phyloP scores from a whole-genome alignment of 352 stramenopile genomes.

The Phytophthora podocarpi region DNA sequence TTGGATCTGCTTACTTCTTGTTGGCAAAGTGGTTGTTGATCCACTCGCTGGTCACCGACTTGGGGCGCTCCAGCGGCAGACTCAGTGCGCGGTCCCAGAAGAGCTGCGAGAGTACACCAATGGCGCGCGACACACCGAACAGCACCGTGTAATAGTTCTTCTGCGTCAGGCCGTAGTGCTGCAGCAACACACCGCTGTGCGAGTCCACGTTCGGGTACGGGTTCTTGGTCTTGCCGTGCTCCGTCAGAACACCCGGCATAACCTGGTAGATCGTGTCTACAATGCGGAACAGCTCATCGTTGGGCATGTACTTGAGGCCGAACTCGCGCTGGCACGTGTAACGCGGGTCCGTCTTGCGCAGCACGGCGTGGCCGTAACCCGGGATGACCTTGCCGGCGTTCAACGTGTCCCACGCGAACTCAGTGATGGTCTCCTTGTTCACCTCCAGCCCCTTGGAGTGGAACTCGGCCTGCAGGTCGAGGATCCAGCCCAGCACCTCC shows the following conservation, averaged over 20 bases:
- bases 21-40: slow-evolving; percentile 96
- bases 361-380: slow-evolving; percentile 98
- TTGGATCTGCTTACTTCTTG: slow-evolving; percentile 60
- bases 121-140: slow-evolving; percentile 98
- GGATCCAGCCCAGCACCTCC: slow-evolving; percentile 96
- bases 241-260: slow-evolving; percentile 97
- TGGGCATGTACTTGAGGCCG: slow-evolving; percentile 99
- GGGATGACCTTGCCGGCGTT: slow-evolving; percentile 99
- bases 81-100: slow-evolving; percentile 98
- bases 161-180: slow-evolving; percentile 99
- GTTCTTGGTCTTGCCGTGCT: slow-evolving; percentile 99
- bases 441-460: slow-evolving; percentile 95
- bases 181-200: slow-evolving; percentile 98
- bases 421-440: slow-evolving; percentile 98
- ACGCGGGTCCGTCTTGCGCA: slow-evolving; percentile 98
- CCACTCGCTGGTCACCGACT: slow-evolving; percentile 99
- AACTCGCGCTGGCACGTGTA: slow-evolving; percentile 99
- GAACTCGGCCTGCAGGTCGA: slow-evolving; percentile 96
- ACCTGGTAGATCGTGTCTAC: slow-evolving; percentile 99
- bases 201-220: slow-evolving; percentile 99
- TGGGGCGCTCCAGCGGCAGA: slow-evolving; percentile 98
- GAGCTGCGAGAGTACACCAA: slow-evolving; percentile 98
- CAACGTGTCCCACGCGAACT: slow-evolving; percentile 99
- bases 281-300: slow-evolving; percentile 99
- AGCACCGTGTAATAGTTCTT: slow-evolving; percentile 99